Percentiles rank a stretch among this genome's conserved stretches.
Conservation (phyloP, 1,284 basidiomycete species). For the Cystobasidium slooffiae region DNA sequence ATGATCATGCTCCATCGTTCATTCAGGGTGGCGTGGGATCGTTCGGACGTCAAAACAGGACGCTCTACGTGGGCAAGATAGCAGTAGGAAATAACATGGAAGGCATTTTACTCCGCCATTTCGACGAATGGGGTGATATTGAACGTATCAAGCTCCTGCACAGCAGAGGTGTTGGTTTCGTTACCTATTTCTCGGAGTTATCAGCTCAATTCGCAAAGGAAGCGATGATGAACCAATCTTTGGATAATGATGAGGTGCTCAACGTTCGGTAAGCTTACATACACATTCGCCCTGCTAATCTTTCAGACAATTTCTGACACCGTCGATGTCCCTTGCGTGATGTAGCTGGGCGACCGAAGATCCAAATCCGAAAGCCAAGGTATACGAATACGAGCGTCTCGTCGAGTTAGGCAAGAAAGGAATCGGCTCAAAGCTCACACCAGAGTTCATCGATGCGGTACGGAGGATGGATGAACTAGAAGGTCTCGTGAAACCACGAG, state of each 20-base stretch:
- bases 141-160: slow-evolving; percentile 89
- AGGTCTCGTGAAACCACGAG: slow-evolving; percentile 47
- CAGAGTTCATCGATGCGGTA: slow-evolving; percentile 86
- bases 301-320: neutral
- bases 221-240: slow-evolving; percentile 96
- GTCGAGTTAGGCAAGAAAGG: slow-evolving; percentile 81
- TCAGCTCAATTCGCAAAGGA: slow-evolving; percentile 97
- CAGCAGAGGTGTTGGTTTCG: slow-evolving; percentile 94
- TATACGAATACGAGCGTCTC: slow-evolving; percentile 77
- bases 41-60: slow-evolving; percentile 90
- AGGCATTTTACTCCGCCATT: slow-evolving; percentile 85
- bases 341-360: slow-evolving; percentile 87
- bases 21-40: slow-evolving; percentile 84
- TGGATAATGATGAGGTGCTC: slow-evolving; percentile 96
- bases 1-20: neutral
- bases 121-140: slow-evolving; percentile 96
- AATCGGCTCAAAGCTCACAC: slow-evolving; percentile 70
- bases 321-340: no score
- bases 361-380: slow-evolving; percentile 85
- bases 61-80: slow-evolving; percentile 91
- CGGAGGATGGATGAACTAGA: slow-evolving; percentile 54
- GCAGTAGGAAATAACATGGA: slow-evolving; percentile 83
- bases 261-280: slow-evolving; percentile 72
- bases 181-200: slow-evolving; percentile 86
- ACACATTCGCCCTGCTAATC: slow-evolving; percentile 1